Base-by-base conservation (phyloP, 2,329 filamentous ascomycete genomes). In the Aspergillus ochraceoroseus region DNA sequence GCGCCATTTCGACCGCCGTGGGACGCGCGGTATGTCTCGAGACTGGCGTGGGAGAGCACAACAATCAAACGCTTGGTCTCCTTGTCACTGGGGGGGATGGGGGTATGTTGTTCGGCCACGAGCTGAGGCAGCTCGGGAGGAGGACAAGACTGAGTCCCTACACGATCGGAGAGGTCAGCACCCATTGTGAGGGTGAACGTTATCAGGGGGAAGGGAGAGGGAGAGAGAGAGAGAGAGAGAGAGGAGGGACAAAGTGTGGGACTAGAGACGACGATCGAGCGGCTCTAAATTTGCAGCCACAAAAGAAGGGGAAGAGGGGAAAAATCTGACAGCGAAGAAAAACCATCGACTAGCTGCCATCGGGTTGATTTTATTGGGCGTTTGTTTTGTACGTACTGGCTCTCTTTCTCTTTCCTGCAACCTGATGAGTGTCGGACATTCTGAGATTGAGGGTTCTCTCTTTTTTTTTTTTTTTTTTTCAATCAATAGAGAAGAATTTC, bases 21-120 rank as follows among this genome's bases (percentile, higher is more conserved):
- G 13, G 86, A 85, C 1, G 92, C 86, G 64, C 94, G 94, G 76
- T 95, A 96, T 1, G 92, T 98, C 69, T 98, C 92, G 53, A 98
- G 80, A 58, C 89, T 95, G 49, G 92, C 92, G 75, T 96, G 94
- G 52, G 89, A 95, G 34, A 98, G 78, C 27, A 98, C 89, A 39
- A 98, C 92, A 52, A 98, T 95, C 53, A 98, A 74, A 43, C 92
- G 79, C 67, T 90, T 83, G 9, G 86, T 85, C 66, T 94, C 85
- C 69, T 95, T 95, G 69, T 98, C 92, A 55, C 77, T 83, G 11
- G 82, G 72, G 7, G 88, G 71, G 51, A 98, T 95, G 17, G 90
- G 83, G 8, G 80, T 76, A 61, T 92, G 84, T 65, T 96, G 90
- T 67, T 96, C 90, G 28, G 92, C 90, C 32, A 95, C 87, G 36